Evolutionary conservation across 805 yeast genomes (phyloP).

Genomic region (Candida koratica): DNA sequence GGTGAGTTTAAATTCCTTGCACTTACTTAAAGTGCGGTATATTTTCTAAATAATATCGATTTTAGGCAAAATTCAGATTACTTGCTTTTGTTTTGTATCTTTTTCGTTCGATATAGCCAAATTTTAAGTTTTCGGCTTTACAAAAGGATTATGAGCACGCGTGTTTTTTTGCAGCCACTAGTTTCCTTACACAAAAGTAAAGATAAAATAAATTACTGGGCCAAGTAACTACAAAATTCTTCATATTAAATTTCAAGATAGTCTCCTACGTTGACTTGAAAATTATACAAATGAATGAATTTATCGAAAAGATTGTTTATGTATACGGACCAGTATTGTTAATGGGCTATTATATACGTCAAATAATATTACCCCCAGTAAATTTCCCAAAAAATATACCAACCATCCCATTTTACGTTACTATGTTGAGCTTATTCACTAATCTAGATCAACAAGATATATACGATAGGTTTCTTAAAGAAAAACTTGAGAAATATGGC

Average conservation of each 20-base stretch:
- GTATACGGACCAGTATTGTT: slow-evolving; percentile 2
- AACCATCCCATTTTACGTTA: slow-evolving; percentile 58
- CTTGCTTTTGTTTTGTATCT: too few species aligned
- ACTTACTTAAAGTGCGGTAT: too few species aligned
- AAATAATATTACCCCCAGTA: slow-evolving; percentile 40
- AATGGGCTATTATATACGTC: background rate
- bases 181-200: background rate
- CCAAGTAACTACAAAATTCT: too few species aligned
- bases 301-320: background rate
- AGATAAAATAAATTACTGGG: too few species aligned
- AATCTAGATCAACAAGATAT: slow-evolving; percentile 47
- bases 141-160: slow-evolving; percentile 1
- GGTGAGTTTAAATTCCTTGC: too few species aligned
- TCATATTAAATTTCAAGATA: too few species aligned
- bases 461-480: slow-evolving; percentile 39
- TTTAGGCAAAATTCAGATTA: too few species aligned
- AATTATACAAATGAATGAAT: background rate
- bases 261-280: background rate
- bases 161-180: slow-evolving; percentile 4
- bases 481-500: slow-evolving; percentile 47
- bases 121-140: too few species aligned
- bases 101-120: too few species aligned
- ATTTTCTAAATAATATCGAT: too few species aligned
- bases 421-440: slow-evolving; percentile 44
- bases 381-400: slow-evolving; percentile 53